phyloP scores from a whole-genome alignment of 331 rosid species.

The Rhamnella rubrinervis region DNA sequence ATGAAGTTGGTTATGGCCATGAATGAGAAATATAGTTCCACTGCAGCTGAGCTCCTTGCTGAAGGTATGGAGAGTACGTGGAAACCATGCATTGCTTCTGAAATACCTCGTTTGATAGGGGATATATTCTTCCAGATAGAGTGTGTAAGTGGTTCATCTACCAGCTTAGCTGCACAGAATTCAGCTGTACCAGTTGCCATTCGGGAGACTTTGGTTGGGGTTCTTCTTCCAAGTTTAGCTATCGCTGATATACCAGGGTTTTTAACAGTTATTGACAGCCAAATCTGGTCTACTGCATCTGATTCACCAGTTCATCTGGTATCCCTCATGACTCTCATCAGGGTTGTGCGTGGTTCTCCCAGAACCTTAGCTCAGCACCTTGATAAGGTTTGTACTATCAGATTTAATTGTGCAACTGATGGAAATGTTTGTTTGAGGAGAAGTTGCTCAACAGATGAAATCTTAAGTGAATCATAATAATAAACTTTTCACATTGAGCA shows the following conservation, averaged over 20 bases:
- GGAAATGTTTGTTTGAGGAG: not conserved
- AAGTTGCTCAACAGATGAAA: not conserved
- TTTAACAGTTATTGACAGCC: conserved; percentile 77
- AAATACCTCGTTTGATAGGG: conserved; percentile 73
- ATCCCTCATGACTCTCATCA: conserved; percentile 80
- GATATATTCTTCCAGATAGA: conserved; percentile 93
- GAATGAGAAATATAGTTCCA: conserved; percentile 89
- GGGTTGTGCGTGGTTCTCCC: conserved; percentile 82
- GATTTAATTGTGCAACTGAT: not conserved
- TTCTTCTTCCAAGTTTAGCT: conserved; percentile 98
- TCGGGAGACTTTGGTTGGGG: conserved; percentile 65
- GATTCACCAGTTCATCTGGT: conserved; percentile 92
- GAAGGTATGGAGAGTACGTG: conserved; percentile 97
- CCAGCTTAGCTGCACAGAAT: conserved; percentile 42
- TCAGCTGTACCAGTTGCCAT: conserved; percentile 58
- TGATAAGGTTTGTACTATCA: conserved; percentile 72
- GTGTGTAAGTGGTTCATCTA: conserved; percentile 70
- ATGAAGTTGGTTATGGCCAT: conserved; percentile 89
- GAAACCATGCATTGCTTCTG: conserved; percentile 69
- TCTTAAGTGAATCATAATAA: not conserved
- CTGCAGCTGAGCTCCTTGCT: conserved; percentile 97
- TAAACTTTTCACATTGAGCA: not conserved
- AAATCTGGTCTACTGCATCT: conserved; percentile 98
- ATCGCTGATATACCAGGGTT: conserved; percentile 80
- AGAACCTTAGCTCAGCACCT: conserved; percentile 81